Evolutionary conservation across 805 yeast species (phyloP), one percentile per base, ranked within the genome.

Genomic region (Zygotorulaspora sp.): DNA sequence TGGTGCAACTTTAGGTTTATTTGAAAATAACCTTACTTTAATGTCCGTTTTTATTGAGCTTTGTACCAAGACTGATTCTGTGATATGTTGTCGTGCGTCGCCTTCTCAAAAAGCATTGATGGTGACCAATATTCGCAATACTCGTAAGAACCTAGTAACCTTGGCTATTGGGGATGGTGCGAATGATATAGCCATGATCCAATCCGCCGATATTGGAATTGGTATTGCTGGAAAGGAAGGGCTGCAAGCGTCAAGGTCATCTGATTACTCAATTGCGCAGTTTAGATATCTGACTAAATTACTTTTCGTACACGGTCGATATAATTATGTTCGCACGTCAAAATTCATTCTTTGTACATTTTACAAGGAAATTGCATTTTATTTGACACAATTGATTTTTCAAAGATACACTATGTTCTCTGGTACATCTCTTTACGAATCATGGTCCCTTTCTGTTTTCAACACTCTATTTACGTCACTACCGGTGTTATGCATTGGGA

Each of bases 111-210:
- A 92, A 65, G 96, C 97, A 1, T 68, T 74, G 19, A 80, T 92
- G 85, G 97, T 92, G 2, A 62, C 77, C 18, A 72, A 79, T 22
- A 87, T 94, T n/a, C 71, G 97, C 35, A 66, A 71, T n/a, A 65
- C 80, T 40, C 74, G 82, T 51, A 78, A 72, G 34, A 64, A 65
- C 2, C 72, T 84, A 27, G 96, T 92, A 5, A 87, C 97, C 0
- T 70, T 92, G 44, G 98, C 98, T 0, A 84, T 92, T 57, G 99
- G 99, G 6, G 99, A 92, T 65, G 99, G 99, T 47, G 99, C 99
- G 2, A 92, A 92, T 58, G 99, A 92, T 62, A 89, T 92, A 57
- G 97, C 99, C 1, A 92, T 92, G 99, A 92, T 92, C 45, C 97
- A 92, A 65, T 83, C 94, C 55, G 99, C 99, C 0, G 97, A 92